Percentiles rank a stretch among this genome's conserved stretches.
phyloP scores from a whole-genome alignment of 1,284 basidiomycete genomes.

The Malassezia furfur region DNA sequence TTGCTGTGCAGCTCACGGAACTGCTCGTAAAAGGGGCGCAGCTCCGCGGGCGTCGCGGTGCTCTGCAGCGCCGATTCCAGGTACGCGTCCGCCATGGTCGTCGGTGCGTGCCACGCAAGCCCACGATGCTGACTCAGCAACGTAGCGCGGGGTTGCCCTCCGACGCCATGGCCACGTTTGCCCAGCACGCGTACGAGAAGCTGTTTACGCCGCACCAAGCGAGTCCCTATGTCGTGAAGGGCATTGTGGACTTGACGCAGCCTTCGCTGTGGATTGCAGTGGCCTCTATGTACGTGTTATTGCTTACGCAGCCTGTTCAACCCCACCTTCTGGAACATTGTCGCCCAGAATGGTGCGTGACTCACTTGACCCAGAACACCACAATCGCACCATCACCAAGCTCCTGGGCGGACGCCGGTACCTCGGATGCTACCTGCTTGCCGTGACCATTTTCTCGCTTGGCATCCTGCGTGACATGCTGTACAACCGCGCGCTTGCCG shows the following conservation, averaged over 20 bases:
- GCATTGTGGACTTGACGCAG: conserved; percentile 33
- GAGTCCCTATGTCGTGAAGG: conserved; percentile 23
- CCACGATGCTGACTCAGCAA: conserved; percentile 6
- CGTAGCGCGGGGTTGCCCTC: too few species aligned
- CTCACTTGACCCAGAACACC: conserved; percentile 27
- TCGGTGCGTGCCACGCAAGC: conserved; percentile 3
- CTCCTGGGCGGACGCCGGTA: conserved; percentile 47
- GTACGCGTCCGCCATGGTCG: conserved; percentile 24
- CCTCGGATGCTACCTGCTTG: conserved; percentile 77
- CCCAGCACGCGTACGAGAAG: background rate
- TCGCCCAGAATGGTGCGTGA: conserved; percentile 77
- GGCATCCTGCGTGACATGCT: conserved; percentile 76
- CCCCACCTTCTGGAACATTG: conserved; percentile 88
- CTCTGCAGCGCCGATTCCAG: conserved; percentile 24
- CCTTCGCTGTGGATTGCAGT: conserved; percentile 34
- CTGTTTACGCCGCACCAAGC: conserved; percentile 10
- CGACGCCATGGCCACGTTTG: background rate
- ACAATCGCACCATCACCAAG: conserved; percentile 41
- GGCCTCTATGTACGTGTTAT: conserved; percentile 23
- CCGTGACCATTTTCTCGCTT: conserved; percentile 76
- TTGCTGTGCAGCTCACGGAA: conserved; percentile 28
- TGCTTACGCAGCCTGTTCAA: conserved; percentile 57
- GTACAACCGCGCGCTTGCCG: conserved; percentile 56
- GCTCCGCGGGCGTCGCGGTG: conserved; percentile 24
- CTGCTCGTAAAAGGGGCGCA: conserved; percentile 30